Conservation (phyloP, 169 alveolate genomes). For the Plasmodium vinckei region DNA sequence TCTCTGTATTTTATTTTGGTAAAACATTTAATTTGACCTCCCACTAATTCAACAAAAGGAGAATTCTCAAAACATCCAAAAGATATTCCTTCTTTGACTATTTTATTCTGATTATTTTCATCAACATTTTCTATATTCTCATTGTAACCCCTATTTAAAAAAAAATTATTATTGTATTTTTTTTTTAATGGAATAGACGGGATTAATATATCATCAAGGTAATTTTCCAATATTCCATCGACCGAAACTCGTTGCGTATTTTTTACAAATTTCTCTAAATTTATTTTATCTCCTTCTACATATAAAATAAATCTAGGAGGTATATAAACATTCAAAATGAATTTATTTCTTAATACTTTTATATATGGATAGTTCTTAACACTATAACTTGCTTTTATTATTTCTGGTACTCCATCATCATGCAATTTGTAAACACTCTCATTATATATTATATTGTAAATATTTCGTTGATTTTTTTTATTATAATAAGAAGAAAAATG, state of each 20-base stretch:
- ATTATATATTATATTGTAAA: constrained; percentile 32
- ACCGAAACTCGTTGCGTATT: constrained; percentile 79
- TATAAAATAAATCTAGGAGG: constrained; percentile 88
- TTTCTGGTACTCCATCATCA: constrained; percentile 85
- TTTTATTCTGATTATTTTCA: constrained; percentile 1
- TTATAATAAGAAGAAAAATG: constrained; percentile 1
- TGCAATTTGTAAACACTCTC: constrained; percentile 38
- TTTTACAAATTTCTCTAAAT: constrained; percentile 63
- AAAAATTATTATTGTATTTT: constrained; percentile 18
- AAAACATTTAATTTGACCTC: constrained; percentile 76
- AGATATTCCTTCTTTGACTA: constrained; percentile 41
- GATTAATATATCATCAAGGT: constrained; percentile 80
- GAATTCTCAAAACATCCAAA: constrained; percentile 67
- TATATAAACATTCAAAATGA: constrained; percentile 83
- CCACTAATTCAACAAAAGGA: constrained; percentile 64
- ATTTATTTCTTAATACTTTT: constrained; percentile 81
- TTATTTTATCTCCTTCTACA: constrained; percentile 86
- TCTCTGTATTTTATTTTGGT: constrained; percentile 63
- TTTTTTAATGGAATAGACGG: constrained; percentile 80
- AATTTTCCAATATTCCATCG: constrained; percentile 82
- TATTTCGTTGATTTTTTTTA: constrained; percentile 1
- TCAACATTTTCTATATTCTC: not conserved
- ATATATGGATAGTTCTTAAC: constrained; percentile 82
- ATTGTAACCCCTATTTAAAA: too few relatives aligned
- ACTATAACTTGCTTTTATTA: constrained; percentile 79